These are phyloP conservation scores for Globisporangium mamillatum DNA, from an alignment of 352 stramenopile genomes.

Conservation along the genomic window DNA sequence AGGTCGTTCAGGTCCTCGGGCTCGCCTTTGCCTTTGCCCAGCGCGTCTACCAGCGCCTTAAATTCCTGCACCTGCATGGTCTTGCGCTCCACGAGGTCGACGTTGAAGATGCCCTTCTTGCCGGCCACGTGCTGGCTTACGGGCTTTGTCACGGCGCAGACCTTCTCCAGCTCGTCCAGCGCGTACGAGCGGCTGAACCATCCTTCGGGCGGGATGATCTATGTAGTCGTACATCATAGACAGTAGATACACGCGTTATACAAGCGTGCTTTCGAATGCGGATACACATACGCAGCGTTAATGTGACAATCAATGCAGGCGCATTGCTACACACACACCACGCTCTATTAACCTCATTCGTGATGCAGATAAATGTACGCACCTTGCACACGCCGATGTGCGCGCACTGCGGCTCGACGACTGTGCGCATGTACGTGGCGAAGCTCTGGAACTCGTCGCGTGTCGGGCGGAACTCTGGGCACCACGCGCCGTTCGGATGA, in stretches of 20 bases:
- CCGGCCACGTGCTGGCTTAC: slow-evolving; percentile 87
- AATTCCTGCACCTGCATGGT: slow-evolving; percentile 67
- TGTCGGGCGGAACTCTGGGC: slow-evolving; percentile 85
- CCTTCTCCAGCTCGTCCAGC: slow-evolving; percentile 37
- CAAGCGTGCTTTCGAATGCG: background rate
- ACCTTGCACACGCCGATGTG: slow-evolving; percentile 90
- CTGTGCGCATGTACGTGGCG: slow-evolving; percentile 75
- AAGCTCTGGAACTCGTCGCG: slow-evolving; percentile 85
- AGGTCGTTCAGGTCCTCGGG: slow-evolving; percentile 18
- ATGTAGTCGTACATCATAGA: background rate
- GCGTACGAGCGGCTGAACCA: slow-evolving; percentile 78
- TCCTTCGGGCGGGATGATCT: slow-evolving; percentile 71
- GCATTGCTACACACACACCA: background rate
- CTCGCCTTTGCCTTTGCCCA: slow-evolving; percentile 29
- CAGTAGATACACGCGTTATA: background rate
- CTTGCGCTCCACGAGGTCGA: slow-evolving; percentile 88
- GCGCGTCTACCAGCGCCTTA: slow-evolving; percentile 36
- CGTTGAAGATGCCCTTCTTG: slow-evolving; percentile 89
- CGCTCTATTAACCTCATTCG: background rate
- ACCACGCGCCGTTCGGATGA: slow-evolving; percentile 45
- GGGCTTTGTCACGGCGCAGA: slow-evolving; percentile 43
- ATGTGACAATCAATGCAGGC: background rate
- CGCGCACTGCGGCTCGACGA: slow-evolving; percentile 76
- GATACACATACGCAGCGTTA: background rate
- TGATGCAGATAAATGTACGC: background rate